These are phyloP conservation scores for Ascochyta pisi DNA, from an alignment of 2,329 filamentous ascomycete genomes.

Conservation along the genomic window DNA sequence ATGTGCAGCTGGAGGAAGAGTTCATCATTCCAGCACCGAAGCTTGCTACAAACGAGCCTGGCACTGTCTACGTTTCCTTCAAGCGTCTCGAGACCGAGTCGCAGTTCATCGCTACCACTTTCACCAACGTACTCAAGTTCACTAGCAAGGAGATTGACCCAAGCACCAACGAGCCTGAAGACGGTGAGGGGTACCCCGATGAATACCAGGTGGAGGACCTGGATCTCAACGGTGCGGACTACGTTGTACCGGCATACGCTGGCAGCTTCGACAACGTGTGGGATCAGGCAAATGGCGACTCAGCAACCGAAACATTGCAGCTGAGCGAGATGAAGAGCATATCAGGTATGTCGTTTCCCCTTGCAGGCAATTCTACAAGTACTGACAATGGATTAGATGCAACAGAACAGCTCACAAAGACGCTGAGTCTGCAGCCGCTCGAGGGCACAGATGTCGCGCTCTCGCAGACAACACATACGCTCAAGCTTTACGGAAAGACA, in stretches of 20 bases:
- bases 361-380: neutral
- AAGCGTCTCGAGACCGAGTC: conserved; percentile 78
- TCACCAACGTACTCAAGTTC: conserved; percentile 94
- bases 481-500: conserved; percentile 96
- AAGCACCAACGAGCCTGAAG: conserved; percentile 89
- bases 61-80: conserved; percentile 95
- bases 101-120: conserved; percentile 78
- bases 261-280: conserved; percentile 95
- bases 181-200: conserved; percentile 85
- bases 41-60: conserved; percentile 82
- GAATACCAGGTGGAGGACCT: conserved; percentile 97
- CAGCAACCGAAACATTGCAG: conserved; percentile 89
- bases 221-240: conserved; percentile 89
- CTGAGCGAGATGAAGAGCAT: conserved; percentile 90
- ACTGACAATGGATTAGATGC: conserved; percentile 68
- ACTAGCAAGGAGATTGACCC: conserved; percentile 98
- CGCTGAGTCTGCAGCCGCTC: conserved; percentile 88
- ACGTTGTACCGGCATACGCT: conserved; percentile 90
- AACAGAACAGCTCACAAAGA: conserved; percentile 85
- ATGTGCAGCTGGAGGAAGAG: conserved; percentile 73
- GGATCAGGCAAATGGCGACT: conserved; percentile 91
- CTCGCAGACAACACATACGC: conserved; percentile 87
- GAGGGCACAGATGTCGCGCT: conserved; percentile 93
- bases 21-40: conserved; percentile 91
- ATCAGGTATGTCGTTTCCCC: conserved; percentile 67